phyloP scores from a whole-genome alignment of 129 eudicot genomes.

The Flaveria robusta region DNA sequence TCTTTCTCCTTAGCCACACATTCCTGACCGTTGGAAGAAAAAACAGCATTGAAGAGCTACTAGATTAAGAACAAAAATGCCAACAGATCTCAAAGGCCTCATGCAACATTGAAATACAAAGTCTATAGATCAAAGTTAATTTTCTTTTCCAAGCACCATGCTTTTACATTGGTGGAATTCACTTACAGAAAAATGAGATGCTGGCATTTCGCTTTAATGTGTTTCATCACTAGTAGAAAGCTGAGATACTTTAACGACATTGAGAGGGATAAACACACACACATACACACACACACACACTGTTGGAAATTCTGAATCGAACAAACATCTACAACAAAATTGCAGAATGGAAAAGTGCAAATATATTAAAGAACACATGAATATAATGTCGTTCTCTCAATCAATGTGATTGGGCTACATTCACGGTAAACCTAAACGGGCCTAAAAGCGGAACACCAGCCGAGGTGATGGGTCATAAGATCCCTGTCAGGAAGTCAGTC shows the following conservation, averaged over 20 bases:
- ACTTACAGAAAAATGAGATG: not conserved
- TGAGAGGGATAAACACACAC: not conserved
- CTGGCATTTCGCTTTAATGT: constrained; percentile 10
- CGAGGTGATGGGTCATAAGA: not conserved
- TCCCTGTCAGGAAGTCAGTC: not conserved
- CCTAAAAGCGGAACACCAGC: not conserved
- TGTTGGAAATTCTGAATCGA: not conserved
- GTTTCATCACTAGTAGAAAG: not conserved
- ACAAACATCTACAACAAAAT: not conserved
- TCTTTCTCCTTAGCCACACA: constrained; percentile 71
- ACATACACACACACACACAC: not conserved
- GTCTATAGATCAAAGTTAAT: not conserved
- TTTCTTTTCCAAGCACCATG: constrained; percentile 10
- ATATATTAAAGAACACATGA: not conserved
- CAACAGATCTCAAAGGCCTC: constrained; percentile 10
- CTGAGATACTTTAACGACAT: not conserved
- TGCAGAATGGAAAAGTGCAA: not conserved
- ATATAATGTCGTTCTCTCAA: not conserved
- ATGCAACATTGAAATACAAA: not conserved
- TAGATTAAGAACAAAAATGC: not conserved
- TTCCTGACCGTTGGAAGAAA: constrained; percentile 52
- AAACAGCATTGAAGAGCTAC: constrained; percentile 13
- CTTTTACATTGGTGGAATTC: constrained; percentile 1
- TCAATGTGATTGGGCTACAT: constrained; percentile 1
- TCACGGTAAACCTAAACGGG: not conserved